Conservation (phyloP, 805 yeast species). For the Ogataea pignaliae region DNA sequence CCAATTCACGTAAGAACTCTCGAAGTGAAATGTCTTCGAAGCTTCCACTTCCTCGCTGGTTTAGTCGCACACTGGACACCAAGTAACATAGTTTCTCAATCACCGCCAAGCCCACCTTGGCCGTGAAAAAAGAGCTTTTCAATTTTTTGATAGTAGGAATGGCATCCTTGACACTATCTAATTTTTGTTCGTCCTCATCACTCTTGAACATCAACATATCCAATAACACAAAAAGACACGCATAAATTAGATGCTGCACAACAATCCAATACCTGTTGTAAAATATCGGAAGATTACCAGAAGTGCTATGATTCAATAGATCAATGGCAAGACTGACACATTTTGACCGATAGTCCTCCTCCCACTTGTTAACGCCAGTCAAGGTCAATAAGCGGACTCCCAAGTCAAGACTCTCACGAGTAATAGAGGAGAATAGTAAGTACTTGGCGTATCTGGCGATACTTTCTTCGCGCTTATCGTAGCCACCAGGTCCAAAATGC, state of each 20-base stretch:
- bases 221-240: conserved; percentile 21
- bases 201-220: conserved; percentile 24
- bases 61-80: conserved; percentile 16
- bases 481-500: conserved; percentile 6
- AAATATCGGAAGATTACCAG: conserved; percentile 12
- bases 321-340: conserved; percentile 16
- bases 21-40: conserved; percentile 18
- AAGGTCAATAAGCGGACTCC: conserved; percentile 19
- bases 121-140: conserved; percentile 19
- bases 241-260: conserved; percentile 23
- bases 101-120: conserved; percentile 23
- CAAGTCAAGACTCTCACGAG: conserved; percentile 20
- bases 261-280: conserved; percentile 25
- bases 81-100: conserved; percentile 21
- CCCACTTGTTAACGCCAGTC: conserved; percentile 19
- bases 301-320: conserved; percentile 17
- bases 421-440: conserved; percentile 20
- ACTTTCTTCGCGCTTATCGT: conserved; percentile 2
- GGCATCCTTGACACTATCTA: conserved; percentile 14
- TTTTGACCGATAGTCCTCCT: conserved; percentile 13
- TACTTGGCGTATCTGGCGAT: conserved; percentile 18
- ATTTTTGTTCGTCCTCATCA: conserved; percentile 15
- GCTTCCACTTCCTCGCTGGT: conserved; percentile 6
- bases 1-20: conserved; percentile 14
- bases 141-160: conserved; percentile 16